Percentiles rank a stretch among this genome's conserved stretches.
These are phyloP conservation scores for Paspalum notatum DNA, from an alignment of 176 grass and related monocot genomes.

Conservation along the genomic window DNA sequence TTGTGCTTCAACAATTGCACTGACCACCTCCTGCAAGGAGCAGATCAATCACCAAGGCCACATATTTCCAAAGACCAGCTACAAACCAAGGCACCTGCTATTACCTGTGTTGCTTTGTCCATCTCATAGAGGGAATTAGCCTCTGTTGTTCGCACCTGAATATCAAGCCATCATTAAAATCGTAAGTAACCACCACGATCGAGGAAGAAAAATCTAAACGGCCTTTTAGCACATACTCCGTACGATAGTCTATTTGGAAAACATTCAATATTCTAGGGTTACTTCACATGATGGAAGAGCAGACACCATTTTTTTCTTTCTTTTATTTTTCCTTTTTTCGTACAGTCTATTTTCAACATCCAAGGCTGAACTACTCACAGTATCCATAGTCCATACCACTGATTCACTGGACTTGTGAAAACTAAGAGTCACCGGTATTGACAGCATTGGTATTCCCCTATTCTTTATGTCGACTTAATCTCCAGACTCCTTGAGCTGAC, in stretches of 20 bases:
- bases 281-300: neutral
- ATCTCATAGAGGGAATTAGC: slow-evolving; percentile 89
- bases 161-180: slow-evolving; percentile 32
- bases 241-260: neutral
- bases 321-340: neutral
- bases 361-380: neutral
- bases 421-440: neutral
- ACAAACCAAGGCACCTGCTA: neutral
- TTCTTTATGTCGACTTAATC: too few relatives aligned
- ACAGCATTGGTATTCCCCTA: too few relatives aligned
- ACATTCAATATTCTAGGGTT: neutral
- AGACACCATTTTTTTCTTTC: neutral
- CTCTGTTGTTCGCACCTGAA: slow-evolving; percentile 67
- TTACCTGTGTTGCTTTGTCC: slow-evolving; percentile 93
- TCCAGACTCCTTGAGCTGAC: too few relatives aligned
- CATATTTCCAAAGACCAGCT: slow-evolving; percentile 21
- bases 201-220: neutral
- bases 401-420: neutral
- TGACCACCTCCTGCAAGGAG: slow-evolving; percentile 76
- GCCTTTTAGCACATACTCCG: neutral
- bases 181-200: neutral
- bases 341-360: neutral
- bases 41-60: neutral
- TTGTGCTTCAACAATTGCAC: slow-evolving; percentile 82
- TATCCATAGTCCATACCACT: neutral